Base-by-base conservation (phyloP, 163 green algal species). In the Scenedesmus sp. region DNA sequence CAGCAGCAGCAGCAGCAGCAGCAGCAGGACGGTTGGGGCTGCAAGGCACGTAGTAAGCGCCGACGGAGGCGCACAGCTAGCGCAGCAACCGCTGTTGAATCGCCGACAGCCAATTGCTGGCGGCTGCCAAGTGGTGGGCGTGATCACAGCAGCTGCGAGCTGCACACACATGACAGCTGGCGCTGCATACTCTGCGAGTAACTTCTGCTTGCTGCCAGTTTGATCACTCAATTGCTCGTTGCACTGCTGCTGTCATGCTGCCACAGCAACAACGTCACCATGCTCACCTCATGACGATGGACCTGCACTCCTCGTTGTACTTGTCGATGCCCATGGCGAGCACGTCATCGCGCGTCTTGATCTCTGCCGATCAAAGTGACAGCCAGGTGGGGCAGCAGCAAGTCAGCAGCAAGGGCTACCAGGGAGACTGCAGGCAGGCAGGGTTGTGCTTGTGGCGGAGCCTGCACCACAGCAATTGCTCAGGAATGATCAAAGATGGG, bases 271-370 rank as follows among this genome's bases (percentile, higher is more conserved):
- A n/a, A n/a, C n/a, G n/a, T n/a, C n/a, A n/a, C n/a, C n/a, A n/a
- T n/a, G n/a, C n/a, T n/a, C 53, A 97, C 94, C 97, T 95, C 98
- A 99, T 99, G 43, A 99, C 98, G 88, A 99, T 99, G 92, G 83
- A 95, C 42, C 98, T 94, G 96, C 98, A 99, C 95, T 99, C 98
- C 94, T 99, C 98, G 90, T 99, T 99, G 96, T 99, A 99, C 46
- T 96, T 97, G 88, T 95, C 98, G 82, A 99, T 99, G 89, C 98
- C 98, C 95, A 99, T 96, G 37, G 94, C 93, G 89, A 99, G 89
- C 73, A 99, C 98, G 90, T 99, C 98, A 35, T 98, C 94, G 1
- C 96, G 94, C 0, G 86, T 89, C 88, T 98, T 98, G 94, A 99
- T 97, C 81, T 94, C 97, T 98, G 94, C 46, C n/a, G n/a, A n/a